These are phyloP conservation scores for Paxillus involutus DNA, from an alignment of 768 basidiomycete species.

Conservation along the genomic window DNA sequence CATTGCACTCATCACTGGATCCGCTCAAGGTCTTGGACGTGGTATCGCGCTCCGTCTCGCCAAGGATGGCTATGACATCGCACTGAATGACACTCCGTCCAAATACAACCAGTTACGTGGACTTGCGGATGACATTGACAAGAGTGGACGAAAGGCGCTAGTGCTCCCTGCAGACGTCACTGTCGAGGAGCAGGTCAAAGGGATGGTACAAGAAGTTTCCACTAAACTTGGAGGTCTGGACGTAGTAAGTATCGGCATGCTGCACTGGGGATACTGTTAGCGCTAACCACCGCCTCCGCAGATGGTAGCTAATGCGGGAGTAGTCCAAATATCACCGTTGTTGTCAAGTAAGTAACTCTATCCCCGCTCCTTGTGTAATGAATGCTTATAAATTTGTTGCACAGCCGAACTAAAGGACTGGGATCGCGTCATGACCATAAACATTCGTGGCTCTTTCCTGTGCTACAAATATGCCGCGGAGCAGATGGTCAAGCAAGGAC, in stretches of 20 bases:
- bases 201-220: constrained; percentile 33
- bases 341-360: constrained; percentile 3
- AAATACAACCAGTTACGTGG: constrained; percentile 28
- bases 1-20: constrained; percentile 37
- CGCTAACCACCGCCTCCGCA: not conserved
- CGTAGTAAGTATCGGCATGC: constrained; percentile 35
- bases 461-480: constrained; percentile 40
- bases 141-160: constrained; percentile 25
- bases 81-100: constrained; percentile 30
- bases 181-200: constrained; percentile 40
- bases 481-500: constrained; percentile 40
- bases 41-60: constrained; percentile 35
- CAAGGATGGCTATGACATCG: constrained; percentile 31
- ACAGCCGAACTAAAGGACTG: constrained; percentile 36
- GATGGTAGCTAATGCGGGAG: constrained; percentile 31
- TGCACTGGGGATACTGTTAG: not conserved
- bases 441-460: constrained; percentile 34
- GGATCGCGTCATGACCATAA: constrained; percentile 42
- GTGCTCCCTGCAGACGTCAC: constrained; percentile 40
- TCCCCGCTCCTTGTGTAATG: not conserved
- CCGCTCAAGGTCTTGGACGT: constrained; percentile 29
- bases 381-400: not conserved
- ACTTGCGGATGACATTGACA: constrained; percentile 28
- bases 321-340: not conserved
- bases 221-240: constrained; percentile 43